Percentiles rank a stretch among this genome's conserved stretches.
Conservation (phyloP, 495 filamentous ascomycete genomes). For the Sporormia fimetaria region DNA sequence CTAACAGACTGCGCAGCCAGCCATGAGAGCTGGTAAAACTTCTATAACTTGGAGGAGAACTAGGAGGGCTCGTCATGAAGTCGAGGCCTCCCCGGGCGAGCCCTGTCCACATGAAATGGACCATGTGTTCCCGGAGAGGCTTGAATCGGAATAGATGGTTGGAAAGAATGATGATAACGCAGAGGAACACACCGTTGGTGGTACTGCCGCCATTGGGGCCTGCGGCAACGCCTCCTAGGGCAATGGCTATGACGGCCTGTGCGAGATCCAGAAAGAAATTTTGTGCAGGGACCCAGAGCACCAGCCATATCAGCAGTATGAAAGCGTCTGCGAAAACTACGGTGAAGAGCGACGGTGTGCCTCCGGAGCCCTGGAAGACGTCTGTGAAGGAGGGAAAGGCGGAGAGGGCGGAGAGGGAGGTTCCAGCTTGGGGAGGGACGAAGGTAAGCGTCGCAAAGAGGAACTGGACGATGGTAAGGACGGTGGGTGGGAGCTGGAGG, state of each 20-base stretch:
- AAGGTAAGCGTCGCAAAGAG: constrained; percentile 91
- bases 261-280: constrained; percentile 87
- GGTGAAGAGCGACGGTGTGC: constrained; percentile 64
- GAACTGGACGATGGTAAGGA: constrained; percentile 81
- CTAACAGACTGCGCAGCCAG: constrained; percentile 21
- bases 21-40: constrained; percentile 21
- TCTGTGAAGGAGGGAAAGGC: constrained; percentile 51
- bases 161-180: constrained; percentile 64
- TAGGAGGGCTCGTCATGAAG: constrained; percentile 22
- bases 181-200: constrained; percentile 61
- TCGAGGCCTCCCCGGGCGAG: constrained; percentile 27
- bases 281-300: constrained; percentile 80
- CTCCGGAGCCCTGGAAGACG: constrained; percentile 59
- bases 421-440: constrained; percentile 54
- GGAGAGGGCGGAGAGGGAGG: constrained; percentile 41
- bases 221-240: constrained; percentile 73
- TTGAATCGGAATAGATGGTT: constrained; percentile 51
- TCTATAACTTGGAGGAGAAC: constrained; percentile 15
- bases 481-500: constrained; percentile 85
- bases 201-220: constrained; percentile 49
- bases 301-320: constrained; percentile 74
- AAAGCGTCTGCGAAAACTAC: constrained; percentile 72
- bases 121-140: constrained; percentile 40
- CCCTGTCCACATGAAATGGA: constrained; percentile 24
- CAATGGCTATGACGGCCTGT: constrained; percentile 89